Evolutionary conservation across 140 eudicot genomes (phyloP).

Genomic region (Oenanthe javanica): DNA sequence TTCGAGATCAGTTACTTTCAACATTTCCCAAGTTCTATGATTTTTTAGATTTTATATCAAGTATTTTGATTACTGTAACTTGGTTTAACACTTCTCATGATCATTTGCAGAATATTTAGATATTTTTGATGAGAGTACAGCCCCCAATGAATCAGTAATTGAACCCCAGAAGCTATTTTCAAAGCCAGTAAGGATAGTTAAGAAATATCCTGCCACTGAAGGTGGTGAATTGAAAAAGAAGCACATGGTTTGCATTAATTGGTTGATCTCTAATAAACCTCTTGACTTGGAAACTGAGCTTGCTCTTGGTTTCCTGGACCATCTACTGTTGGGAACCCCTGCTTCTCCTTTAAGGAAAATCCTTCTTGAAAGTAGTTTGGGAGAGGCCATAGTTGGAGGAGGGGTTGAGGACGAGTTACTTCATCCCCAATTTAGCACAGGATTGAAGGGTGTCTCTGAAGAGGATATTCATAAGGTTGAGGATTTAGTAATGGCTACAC

Average conservation of each 20-base stretch:
- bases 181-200: conserved; percentile 71
- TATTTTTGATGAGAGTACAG: conserved; percentile 79
- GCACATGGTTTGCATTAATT: conserved; percentile 97
- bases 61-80: neutral
- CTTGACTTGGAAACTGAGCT: conserved; percentile 92
- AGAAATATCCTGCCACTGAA: conserved; percentile 95
- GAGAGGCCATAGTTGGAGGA: conserved; percentile 98
- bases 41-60: neutral
- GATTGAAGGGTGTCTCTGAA: conserved; percentile 84
- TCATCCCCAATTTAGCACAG: conserved; percentile 94
- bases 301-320: conserved; percentile 86
- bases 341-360: conserved; percentile 97
- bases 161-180: conserved; percentile 63
- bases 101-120: conserved; percentile 80
- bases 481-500: conserved; percentile 54
- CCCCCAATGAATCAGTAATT: conserved; percentile 65
- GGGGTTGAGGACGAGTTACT: conserved; percentile 90
- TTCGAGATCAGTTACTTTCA: neutral
- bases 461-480: conserved; percentile 83
- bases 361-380: conserved; percentile 86
- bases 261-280: conserved; percentile 86
- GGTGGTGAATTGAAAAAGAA: conserved; percentile 81
- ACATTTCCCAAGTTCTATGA: neutral
- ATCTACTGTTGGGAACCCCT: conserved; percentile 89
- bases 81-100: conserved; percentile 4